phyloP scores from a whole-genome alignment of 345 rosid genomes.

The Cardiospermum halicacabum region DNA sequence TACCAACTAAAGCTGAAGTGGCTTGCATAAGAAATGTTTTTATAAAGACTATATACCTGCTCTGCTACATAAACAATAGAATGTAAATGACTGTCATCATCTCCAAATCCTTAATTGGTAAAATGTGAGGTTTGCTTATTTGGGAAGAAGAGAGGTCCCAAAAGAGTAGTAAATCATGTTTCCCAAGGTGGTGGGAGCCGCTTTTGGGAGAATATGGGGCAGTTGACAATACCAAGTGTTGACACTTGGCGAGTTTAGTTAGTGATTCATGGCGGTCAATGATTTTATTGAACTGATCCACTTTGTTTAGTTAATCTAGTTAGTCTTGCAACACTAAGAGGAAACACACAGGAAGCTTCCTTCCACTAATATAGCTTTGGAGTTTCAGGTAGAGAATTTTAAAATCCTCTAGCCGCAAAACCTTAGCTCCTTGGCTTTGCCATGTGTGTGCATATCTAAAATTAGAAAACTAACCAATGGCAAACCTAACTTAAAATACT shows the following conservation, averaged over 20 bases:
- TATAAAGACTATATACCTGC: constrained; percentile 13
- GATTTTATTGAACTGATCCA: constrained; percentile 21
- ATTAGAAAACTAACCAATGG: no score
- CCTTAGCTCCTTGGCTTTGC: no score
- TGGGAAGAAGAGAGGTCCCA: no score
- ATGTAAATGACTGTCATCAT: not conserved
- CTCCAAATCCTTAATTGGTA: constrained; percentile 8
- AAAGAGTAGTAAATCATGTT: not conserved
- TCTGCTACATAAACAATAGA: not conserved
- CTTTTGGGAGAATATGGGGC: constrained; percentile 11
- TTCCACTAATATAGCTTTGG: no score
- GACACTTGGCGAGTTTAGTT: constrained; percentile 11
- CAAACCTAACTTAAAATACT: no score
- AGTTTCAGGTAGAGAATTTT: no score
- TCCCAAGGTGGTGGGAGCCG: not conserved
- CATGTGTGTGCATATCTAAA: no score
- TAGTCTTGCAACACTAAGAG: not conserved
- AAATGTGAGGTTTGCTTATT: not conserved
- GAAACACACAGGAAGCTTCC: not conserved
- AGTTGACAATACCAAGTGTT: constrained; percentile 16
- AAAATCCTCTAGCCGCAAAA: no score
- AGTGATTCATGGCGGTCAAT: constrained; percentile 5
- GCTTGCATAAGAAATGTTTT: not conserved
- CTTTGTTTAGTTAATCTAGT: not conserved
- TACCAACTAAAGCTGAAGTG: constrained; percentile 15